Percentiles rank a stretch among this genome's conserved stretches.
phyloP scores from a whole-genome alignment of 2,329 filamentous ascomycete species.

The Fusarium abutilonis region DNA sequence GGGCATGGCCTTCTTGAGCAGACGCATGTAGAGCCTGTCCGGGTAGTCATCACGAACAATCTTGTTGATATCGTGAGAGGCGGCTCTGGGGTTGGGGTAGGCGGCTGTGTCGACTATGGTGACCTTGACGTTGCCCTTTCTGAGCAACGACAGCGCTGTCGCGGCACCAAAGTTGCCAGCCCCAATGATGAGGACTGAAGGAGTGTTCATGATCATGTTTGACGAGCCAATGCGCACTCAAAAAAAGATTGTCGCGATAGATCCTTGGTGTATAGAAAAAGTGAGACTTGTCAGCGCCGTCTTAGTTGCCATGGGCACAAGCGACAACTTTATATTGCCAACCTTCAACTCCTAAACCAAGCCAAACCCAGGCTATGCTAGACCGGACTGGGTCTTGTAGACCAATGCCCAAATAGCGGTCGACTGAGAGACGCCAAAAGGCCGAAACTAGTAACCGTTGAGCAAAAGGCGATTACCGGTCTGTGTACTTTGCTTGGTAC shows the following conservation, averaged over 20 bases:
- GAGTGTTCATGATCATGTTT: constrained; percentile 29
- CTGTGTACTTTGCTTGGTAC: constrained; percentile 21
- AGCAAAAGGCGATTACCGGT: constrained; percentile 28
- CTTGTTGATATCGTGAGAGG: constrained; percentile 60
- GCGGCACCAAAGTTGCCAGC: constrained; percentile 58
- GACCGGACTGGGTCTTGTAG: constrained; percentile 39
- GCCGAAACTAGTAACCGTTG: constrained; percentile 35
- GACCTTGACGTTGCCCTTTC: constrained; percentile 44
- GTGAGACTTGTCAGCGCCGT: constrained; percentile 32
- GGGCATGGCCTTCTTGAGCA: constrained; percentile 54
- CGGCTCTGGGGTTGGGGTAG: constrained; percentile 53
- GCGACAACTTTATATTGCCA: constrained; percentile 41
- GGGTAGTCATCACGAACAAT: constrained; percentile 57
- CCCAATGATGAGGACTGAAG: constrained; percentile 53
- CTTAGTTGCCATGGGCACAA: constrained; percentile 19
- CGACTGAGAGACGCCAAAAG: constrained; percentile 38
- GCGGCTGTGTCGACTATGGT: constrained; percentile 51
- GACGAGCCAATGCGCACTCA: constrained; percentile 13
- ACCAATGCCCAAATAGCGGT: constrained; percentile 39
- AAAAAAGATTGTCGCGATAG: constrained; percentile 12
- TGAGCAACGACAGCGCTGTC: constrained; percentile 52
- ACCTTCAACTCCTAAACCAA: constrained; percentile 16
- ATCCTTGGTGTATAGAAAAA: constrained; percentile 31
- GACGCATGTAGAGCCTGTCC: constrained; percentile 53
- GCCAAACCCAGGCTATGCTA: neutral